Percentiles rank a stretch among this genome's conserved stretches.
Evolutionary conservation across 768 basidiomycete species (phyloP).

Genomic region (Panaeolus papilionaceus): DNA sequence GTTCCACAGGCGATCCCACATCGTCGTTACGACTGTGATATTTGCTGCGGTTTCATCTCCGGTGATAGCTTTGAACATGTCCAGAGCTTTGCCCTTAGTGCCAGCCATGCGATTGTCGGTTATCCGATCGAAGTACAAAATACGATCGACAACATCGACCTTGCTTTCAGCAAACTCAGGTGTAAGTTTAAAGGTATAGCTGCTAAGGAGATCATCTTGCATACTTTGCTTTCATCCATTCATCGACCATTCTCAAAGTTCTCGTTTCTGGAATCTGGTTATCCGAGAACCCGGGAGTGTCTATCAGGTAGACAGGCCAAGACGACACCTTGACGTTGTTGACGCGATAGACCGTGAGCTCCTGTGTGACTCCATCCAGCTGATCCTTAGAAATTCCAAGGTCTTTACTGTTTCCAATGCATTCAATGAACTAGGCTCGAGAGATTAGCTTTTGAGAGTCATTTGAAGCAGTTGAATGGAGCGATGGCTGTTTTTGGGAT

Average conservation of each 20-base stretch:
- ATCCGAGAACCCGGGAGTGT: background rate
- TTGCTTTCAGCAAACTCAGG: background rate
- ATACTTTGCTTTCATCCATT: constrained; percentile 1
- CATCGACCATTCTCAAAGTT: background rate
- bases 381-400: background rate
- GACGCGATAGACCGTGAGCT: background rate
- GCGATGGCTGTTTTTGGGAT: no score
- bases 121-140: background rate
- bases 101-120: background rate
- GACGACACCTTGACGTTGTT: background rate
- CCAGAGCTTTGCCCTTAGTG: background rate
- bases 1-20: background rate
- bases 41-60: background rate
- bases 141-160: background rate
- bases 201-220: no score
- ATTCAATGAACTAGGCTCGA: background rate
- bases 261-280: background rate
- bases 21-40: background rate
- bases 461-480: no score
- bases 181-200: background rate
- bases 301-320: background rate
- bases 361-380: background rate
- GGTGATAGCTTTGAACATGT: background rate
- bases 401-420: background rate
- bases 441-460: background rate